A percentile compares a stretch with the other conserved stretches of the same genome.
These are phyloP conservation scores for Ogataea dorogensis DNA, from an alignment of 805 yeast species.

Conservation along the genomic window DNA sequence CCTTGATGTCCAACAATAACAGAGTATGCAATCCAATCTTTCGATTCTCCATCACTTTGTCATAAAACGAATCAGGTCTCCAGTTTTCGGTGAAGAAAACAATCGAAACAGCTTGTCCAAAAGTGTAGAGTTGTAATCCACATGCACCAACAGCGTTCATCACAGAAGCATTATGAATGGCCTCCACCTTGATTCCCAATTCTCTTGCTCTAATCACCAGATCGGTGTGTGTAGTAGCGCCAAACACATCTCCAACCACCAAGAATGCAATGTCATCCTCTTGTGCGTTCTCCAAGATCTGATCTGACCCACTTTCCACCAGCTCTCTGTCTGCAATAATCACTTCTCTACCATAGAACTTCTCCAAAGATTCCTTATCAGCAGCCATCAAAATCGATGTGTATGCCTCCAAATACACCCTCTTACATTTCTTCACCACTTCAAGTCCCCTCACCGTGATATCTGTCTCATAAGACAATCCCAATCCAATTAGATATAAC, in stretches of 20 bases:
- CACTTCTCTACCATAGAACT: conserved; percentile 81
- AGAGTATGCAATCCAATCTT: conserved; percentile 89
- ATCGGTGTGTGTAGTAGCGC: conserved; percentile 98
- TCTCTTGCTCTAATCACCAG: conserved; percentile 89
- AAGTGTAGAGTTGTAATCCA: conserved; percentile 90
- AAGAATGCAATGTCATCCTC: conserved; percentile 85
- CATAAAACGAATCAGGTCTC: conserved; percentile 96
- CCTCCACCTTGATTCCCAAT: conserved; percentile 70
- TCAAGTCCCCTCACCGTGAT: conserved; percentile 94
- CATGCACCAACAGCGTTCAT: conserved; percentile 99
- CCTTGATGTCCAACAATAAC: conserved; percentile 86
- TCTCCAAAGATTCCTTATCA: conserved; percentile 66
- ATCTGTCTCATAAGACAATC: conserved; percentile 83
- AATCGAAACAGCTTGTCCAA: conserved; percentile 96
- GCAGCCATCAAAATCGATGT: conserved; percentile 96
- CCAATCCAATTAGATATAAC: conserved; percentile 90
- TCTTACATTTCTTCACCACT: conserved; percentile 73
- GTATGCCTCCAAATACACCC: conserved; percentile 94
- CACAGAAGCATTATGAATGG: conserved; percentile 92
- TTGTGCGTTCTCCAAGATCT: conserved; percentile 73
- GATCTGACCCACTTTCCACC: conserved; percentile 87
- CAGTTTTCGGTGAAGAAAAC: conserved; percentile 94
- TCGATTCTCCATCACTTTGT: conserved; percentile 85
- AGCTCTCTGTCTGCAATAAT: conserved; percentile 91
- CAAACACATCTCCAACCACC: conserved; percentile 97